A percentile compares a stretch with the other conserved stretches of the same genome.
phyloP scores from a whole-genome alignment of 257 asterid genomes.

The Solanum dulcamara region DNA sequence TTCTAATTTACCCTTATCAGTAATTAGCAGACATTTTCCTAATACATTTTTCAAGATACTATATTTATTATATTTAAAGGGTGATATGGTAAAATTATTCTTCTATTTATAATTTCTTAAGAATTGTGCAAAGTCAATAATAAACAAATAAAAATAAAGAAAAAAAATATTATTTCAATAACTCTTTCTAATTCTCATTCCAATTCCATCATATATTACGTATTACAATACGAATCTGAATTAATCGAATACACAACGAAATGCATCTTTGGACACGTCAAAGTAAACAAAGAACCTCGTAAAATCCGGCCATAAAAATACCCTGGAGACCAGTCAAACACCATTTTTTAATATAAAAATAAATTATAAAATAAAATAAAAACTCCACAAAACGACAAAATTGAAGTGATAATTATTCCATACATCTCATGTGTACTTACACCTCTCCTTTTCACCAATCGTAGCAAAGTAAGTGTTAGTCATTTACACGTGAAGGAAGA shows the following conservation, averaged over 20 bases:
- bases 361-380: not conserved
- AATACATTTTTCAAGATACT: too few species aligned
- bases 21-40: too few species aligned
- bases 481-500: not conserved
- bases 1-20: too few species aligned
- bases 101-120: too few species aligned
- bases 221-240: not conserved
- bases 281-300: not conserved
- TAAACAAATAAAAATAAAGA: too few species aligned
- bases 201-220: too few species aligned
- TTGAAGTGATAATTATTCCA: not conserved
- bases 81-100: too few species aligned
- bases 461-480: not conserved
- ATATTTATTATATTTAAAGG: too few species aligned
- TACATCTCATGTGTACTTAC: not conserved
- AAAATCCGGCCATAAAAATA: not conserved
- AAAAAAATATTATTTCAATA: too few species aligned
- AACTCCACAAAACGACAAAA: not conserved
- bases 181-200: too few species aligned
- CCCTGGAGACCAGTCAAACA: not conserved
- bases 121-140: too few species aligned
- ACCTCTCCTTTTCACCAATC: not conserved
- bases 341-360: not conserved
- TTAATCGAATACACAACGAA: not conserved
- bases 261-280: not conserved